A percentile compares a stretch with the other conserved stretches of the same genome.
These are phyloP conservation scores for Naematelia encephala DNA, from an alignment of 768 basidiomycete species.

Conservation along the genomic window DNA sequence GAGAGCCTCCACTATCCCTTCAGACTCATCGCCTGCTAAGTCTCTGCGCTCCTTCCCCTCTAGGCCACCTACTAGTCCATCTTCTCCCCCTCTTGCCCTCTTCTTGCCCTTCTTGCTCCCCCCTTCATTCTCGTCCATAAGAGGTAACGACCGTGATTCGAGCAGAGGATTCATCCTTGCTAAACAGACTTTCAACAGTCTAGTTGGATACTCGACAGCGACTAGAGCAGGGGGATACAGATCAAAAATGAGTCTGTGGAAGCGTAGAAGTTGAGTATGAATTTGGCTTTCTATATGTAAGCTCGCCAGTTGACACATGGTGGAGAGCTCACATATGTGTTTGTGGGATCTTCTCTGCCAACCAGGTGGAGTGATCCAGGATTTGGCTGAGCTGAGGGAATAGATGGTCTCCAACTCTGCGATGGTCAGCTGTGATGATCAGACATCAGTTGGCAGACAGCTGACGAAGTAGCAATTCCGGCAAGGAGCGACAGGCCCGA, in stretches of 20 bases:
- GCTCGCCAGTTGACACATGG: neutral
- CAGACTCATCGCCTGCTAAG: slow-evolving; percentile 15
- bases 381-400: slow-evolving; percentile 45
- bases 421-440: neutral
- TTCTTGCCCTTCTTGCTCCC: slow-evolving; percentile 48
- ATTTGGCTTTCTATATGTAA: slow-evolving; percentile 17
- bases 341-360: slow-evolving; percentile 33
- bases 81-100: slow-evolving; percentile 43
- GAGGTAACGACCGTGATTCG: slow-evolving; percentile 10
- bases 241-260: slow-evolving; percentile 32
- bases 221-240: slow-evolving; percentile 32
- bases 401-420: slow-evolving; percentile 44
- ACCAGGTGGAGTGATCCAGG: slow-evolving; percentile 45
- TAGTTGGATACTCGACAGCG: slow-evolving; percentile 32
- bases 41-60: slow-evolving; percentile 33
- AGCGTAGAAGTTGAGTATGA: slow-evolving; percentile 31
- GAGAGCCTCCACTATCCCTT: slow-evolving; percentile 24
- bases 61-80: slow-evolving; percentile 41
- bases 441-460: neutral
- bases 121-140: slow-evolving; percentile 1
- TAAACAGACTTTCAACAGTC: slow-evolving; percentile 34
- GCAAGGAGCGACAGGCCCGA: slow-evolving; percentile 32
- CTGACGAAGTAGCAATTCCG: slow-evolving; percentile 27
- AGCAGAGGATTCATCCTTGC: slow-evolving; percentile 21
- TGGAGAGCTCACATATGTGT: slow-evolving; percentile 24